phyloP scores from a whole-genome alignment of 225 moss, liverwort and hornwort species.

The Marchantia paleacea region DNA sequence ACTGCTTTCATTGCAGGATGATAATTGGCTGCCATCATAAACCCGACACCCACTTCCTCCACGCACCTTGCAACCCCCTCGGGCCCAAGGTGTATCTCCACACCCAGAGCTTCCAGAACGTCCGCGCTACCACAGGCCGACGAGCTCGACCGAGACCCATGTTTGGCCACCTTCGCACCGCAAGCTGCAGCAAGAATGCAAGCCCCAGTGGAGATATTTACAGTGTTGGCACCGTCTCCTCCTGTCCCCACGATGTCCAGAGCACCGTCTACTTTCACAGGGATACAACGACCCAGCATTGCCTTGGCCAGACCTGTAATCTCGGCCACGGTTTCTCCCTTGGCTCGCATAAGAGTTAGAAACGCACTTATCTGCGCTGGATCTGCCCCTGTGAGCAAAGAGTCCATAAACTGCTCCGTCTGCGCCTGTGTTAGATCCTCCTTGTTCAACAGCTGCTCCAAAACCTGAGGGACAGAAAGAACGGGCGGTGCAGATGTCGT shows the following conservation, averaged over 20 bases:
- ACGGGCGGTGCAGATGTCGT: neutral
- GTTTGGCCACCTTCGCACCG: slow-evolving; percentile 96
- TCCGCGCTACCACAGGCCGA: slow-evolving; percentile 99
- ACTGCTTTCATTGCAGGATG: slow-evolving; percentile 93
- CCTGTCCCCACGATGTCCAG: slow-evolving; percentile 97
- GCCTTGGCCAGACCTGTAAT: slow-evolving; percentile 87
- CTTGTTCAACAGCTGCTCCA: slow-evolving; percentile 70
- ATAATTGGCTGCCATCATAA: slow-evolving; percentile 78
- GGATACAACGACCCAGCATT: slow-evolving; percentile 73
- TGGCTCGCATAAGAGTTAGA: slow-evolving; percentile 85
- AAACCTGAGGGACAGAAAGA: slow-evolving; percentile 54
- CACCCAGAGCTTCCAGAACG: slow-evolving; percentile 89
- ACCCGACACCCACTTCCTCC: slow-evolving; percentile 87
- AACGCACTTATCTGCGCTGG: slow-evolving; percentile 91
- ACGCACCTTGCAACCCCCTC: slow-evolving; percentile 84
- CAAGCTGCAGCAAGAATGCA: slow-evolving; percentile 90
- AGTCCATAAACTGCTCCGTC: slow-evolving; percentile 71
- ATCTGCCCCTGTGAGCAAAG: slow-evolving; percentile 55
- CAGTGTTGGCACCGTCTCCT: slow-evolving; percentile 89
- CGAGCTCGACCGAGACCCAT: slow-evolving; percentile 91
- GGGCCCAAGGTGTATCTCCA: slow-evolving; percentile 87
- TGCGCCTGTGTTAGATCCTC: slow-evolving; percentile 63
- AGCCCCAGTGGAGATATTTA: slow-evolving; percentile 94
- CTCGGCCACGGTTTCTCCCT: slow-evolving; percentile 81
- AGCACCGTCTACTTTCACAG: slow-evolving; percentile 63